A percentile compares a stretch with the other conserved stretches of the same genome.
phyloP scores from a whole-genome alignment of 768 basidiomycete genomes.

The Suillus discolor region DNA sequence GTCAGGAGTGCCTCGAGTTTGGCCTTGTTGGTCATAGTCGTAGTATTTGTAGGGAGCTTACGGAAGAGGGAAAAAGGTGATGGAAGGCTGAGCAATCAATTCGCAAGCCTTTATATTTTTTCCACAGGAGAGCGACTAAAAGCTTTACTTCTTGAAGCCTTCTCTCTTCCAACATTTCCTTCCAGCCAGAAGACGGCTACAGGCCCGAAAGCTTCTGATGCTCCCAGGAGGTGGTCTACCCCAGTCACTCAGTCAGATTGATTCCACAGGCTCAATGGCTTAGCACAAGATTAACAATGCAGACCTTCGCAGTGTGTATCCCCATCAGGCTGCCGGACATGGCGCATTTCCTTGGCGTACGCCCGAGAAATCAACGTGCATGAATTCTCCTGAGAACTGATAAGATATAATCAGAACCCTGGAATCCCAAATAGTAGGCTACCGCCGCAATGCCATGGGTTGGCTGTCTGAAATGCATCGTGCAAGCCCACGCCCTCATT shows the following conservation, averaged over 20 bases:
- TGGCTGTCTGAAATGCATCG: too few species aligned
- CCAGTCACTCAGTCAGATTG: neutral
- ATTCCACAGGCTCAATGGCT: neutral
- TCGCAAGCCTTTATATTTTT: slow-evolving; percentile 1
- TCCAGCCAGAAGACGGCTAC: neutral
- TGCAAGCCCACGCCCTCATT: too few species aligned
- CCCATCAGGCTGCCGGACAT: too few species aligned
- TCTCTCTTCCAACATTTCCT: neutral
- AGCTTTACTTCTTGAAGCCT: neutral
- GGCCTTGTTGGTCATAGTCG: slow-evolving; percentile 17
- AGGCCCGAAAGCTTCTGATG: neutral
- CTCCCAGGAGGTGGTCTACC: neutral
- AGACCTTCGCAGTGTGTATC: neutral
- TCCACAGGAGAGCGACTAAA: neutral
- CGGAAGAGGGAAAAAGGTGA: neutral
- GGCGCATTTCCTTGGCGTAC: too few species aligned
- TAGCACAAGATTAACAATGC: neutral
- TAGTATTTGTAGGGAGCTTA: neutral
- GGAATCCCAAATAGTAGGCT: too few species aligned
- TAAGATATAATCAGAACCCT: too few species aligned
- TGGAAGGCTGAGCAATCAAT: neutral
- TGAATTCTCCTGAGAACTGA: too few species aligned
- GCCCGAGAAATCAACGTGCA: too few species aligned
- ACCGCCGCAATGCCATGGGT: too few species aligned
- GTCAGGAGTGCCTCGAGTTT: slow-evolving; percentile 31